A percentile compares a stretch with the other conserved stretches of the same genome.
Evolutionary conservation across 1,284 basidiomycete genomes (phyloP).

Genomic region (Golubevia sp.): DNA sequence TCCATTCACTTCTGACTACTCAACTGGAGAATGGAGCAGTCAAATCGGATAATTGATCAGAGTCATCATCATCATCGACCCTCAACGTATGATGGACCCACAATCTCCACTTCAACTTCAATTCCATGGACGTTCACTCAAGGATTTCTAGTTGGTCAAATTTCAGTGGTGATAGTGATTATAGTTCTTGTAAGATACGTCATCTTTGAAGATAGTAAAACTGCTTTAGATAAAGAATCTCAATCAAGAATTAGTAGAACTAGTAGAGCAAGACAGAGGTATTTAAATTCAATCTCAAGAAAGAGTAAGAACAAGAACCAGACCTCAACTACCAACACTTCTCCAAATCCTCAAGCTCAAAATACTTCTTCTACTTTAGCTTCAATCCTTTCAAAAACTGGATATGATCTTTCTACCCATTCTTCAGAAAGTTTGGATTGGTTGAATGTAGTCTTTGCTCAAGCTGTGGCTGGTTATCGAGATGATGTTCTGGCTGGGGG

Average conservation of each 20-base stretch:
- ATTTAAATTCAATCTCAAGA: constrained; percentile 6
- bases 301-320: constrained; percentile 29
- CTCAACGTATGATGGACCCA: too few species aligned
- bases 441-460: constrained; percentile 68
- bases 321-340: constrained; percentile 10
- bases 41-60: too few species aligned
- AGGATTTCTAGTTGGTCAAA: constrained; percentile 52
- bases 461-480: constrained; percentile 63
- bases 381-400: constrained; percentile 64
- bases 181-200: constrained; percentile 65
- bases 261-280: background rate
- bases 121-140: constrained; percentile 38
- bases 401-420: constrained; percentile 66
- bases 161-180: constrained; percentile 41
- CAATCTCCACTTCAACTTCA: too few species aligned
- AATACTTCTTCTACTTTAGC: constrained; percentile 58
- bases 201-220: constrained; percentile 65
- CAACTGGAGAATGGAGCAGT: too few species aligned
- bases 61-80: too few species aligned
- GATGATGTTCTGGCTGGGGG: constrained; percentile 61
- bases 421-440: constrained; percentile 66
- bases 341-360: constrained; percentile 7
- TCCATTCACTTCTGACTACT: too few species aligned
- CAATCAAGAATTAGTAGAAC: background rate
- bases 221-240: constrained; percentile 56